Conservation (phyloP, 2,329 filamentous ascomycete genomes). For the Coleophoma crateriformis region DNA sequence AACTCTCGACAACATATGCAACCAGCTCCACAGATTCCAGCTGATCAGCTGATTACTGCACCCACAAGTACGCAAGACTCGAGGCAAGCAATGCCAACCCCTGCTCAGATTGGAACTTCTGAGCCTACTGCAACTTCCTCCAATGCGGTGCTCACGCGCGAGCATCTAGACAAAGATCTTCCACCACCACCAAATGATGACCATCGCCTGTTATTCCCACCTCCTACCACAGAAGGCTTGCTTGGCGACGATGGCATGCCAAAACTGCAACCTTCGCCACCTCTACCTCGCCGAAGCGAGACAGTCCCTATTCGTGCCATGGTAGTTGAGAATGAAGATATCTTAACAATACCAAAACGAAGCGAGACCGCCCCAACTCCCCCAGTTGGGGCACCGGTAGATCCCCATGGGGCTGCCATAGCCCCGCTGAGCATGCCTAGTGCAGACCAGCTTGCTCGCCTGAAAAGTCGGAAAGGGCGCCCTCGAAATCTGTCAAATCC, state of each 20-base stretch:
- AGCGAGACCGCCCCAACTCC: constrained; percentile 14
- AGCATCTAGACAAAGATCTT: constrained; percentile 9
- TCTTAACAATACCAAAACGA: constrained; percentile 12
- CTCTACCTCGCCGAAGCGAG: constrained; percentile 12
- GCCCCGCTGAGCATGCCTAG: constrained; percentile 14
- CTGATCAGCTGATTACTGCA: constrained; percentile 5
- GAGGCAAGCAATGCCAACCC: background rate
- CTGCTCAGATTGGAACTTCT: background rate
- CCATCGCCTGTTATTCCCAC: constrained; percentile 13
- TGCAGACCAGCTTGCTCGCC: constrained; percentile 22
- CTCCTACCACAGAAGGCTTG: constrained; percentile 8
- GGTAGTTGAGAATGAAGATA: constrained; percentile 5
- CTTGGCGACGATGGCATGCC: constrained; percentile 8
- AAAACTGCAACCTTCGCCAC: constrained; percentile 5
- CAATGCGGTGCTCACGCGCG: background rate
- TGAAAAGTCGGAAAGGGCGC: constrained; percentile 24
- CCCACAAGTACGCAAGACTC: constrained; percentile 2
- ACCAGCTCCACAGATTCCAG: constrained; percentile 15
- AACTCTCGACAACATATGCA: constrained; percentile 14
- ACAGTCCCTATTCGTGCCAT: constrained; percentile 10
- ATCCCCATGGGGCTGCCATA: background rate
- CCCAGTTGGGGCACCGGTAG: background rate
- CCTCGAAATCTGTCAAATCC: constrained; percentile 16
- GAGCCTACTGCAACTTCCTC: background rate
- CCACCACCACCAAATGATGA: constrained; percentile 14